Percentiles rank a stretch among this genome's conserved stretches.
Evolutionary conservation across 257 asterid species (phyloP).

Genomic region (Solanum raphanifolium): DNA sequence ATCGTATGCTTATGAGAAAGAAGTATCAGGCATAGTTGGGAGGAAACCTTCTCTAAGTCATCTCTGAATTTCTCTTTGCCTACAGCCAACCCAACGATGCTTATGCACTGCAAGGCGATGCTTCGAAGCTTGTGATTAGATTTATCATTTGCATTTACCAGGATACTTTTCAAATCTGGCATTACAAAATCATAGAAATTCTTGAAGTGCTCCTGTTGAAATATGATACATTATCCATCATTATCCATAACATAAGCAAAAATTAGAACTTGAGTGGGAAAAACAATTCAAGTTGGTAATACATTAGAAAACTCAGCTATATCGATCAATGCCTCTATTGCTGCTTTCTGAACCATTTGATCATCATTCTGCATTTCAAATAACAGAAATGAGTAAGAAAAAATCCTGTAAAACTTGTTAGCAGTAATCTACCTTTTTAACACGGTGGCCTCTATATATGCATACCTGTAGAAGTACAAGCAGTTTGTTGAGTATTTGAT

Average conservation of each 20-base stretch:
- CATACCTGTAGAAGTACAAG: background rate
- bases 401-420: background rate
- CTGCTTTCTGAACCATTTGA: background rate
- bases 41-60: conserved; percentile 68
- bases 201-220: background rate
- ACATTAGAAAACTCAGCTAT: background rate
- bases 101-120: background rate
- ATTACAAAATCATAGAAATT: background rate
- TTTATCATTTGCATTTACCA: background rate
- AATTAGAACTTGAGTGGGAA: background rate
- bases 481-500: background rate
- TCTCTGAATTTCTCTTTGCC: conserved; percentile 77
- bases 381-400: background rate
- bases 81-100: conserved; percentile 39
- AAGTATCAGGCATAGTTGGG: background rate
- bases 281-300: background rate
- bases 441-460: background rate
- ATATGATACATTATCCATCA: background rate
- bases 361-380: background rate
- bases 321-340: background rate
- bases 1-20: background rate
- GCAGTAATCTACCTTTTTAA: background rate
- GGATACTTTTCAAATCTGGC: background rate
- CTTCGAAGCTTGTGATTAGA: background rate
- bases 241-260: background rate